These are phyloP conservation scores for Euryodendron excelsum DNA, from an alignment of 148 eudicot genomes.

Conservation along the genomic window DNA sequence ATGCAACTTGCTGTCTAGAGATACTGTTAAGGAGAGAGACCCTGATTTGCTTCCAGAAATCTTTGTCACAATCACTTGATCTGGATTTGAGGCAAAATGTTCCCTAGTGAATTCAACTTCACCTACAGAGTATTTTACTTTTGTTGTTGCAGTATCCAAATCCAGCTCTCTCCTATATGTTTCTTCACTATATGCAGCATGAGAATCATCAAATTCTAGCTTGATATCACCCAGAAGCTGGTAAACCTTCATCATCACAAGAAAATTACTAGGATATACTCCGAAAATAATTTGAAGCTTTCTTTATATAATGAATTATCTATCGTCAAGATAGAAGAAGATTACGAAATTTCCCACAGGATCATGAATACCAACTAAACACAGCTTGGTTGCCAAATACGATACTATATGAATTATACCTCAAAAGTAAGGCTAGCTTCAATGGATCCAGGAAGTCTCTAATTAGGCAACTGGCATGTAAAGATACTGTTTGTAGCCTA, in stretches of 20 bases:
- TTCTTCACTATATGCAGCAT: slow-evolving; percentile 30
- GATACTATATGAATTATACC: neutral
- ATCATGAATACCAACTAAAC: neutral
- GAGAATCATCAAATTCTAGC: slow-evolving; percentile 57
- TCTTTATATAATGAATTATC: too few relatives aligned
- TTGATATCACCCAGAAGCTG: slow-evolving; percentile 75
- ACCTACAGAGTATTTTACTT: slow-evolving; percentile 52
- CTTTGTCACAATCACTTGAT: slow-evolving; percentile 66
- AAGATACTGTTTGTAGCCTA: neutral
- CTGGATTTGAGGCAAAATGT: slow-evolving; percentile 71
- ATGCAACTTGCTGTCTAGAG: slow-evolving; percentile 52
- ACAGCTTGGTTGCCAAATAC: too few relatives aligned
- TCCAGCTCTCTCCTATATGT: slow-evolving; percentile 66
- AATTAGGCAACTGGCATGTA: neutral
- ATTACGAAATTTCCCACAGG: neutral
- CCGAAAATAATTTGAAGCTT: too few relatives aligned
- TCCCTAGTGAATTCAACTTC: slow-evolving; percentile 59
- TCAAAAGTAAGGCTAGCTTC: neutral
- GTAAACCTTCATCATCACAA: slow-evolving; percentile 48
- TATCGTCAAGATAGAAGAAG: neutral
- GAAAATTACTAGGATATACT: neutral
- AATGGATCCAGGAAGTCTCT: neutral
- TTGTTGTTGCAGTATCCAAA: slow-evolving; percentile 69
- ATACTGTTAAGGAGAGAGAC: slow-evolving; percentile 57
- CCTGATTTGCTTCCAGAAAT: slow-evolving; percentile 58